Evolutionary conservation across 2,329 filamentous ascomycete species (phyloP).

Genomic region (Triangularia setosa): DNA sequence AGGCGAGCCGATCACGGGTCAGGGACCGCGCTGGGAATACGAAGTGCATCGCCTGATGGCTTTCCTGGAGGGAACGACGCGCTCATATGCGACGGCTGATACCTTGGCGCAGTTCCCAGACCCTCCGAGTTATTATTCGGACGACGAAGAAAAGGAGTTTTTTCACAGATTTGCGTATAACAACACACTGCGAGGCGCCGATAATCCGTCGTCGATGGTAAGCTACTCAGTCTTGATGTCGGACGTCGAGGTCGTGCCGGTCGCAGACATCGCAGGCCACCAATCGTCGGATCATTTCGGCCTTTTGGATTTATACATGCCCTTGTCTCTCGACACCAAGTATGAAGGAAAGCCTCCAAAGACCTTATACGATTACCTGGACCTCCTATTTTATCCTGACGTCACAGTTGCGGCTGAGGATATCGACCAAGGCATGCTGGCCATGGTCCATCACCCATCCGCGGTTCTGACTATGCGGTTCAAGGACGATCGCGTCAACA

Average conservation of each 20-base stretch:
- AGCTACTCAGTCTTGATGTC: slow-evolving; percentile 10
- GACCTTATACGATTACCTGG: slow-evolving; percentile 21
- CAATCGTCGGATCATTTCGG: slow-evolving; percentile 12
- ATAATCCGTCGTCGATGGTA: neutral
- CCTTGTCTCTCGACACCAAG: neutral
- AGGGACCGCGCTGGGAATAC: slow-evolving; percentile 40
- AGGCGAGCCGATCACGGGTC: slow-evolving; percentile 47
- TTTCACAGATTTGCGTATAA: slow-evolving; percentile 38
- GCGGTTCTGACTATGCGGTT: slow-evolving; percentile 24
- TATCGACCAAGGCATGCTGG: slow-evolving; percentile 12
- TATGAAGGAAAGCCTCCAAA: slow-evolving; percentile 10
- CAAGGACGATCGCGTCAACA: slow-evolving; percentile 1
- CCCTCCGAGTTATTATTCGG: slow-evolving; percentile 18
- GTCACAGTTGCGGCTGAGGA: slow-evolving; percentile 13
- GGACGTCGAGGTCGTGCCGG: slow-evolving; percentile 11
- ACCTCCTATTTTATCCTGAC: slow-evolving; percentile 23
- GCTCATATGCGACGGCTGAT: slow-evolving; percentile 50
- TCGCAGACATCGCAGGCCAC: neutral
- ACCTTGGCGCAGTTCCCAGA: slow-evolving; percentile 27
- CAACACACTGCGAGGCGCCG: neutral
- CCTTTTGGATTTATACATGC: slow-evolving; percentile 17
- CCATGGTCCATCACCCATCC: slow-evolving; percentile 18
- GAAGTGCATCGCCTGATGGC: slow-evolving; percentile 61
- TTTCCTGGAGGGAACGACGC: slow-evolving; percentile 54
- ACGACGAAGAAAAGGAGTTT: slow-evolving; percentile 40